These are phyloP conservation scores for Naganishia liquefaciens DNA, from an alignment of 1,284 basidiomycete species.

Conservation along the genomic window DNA sequence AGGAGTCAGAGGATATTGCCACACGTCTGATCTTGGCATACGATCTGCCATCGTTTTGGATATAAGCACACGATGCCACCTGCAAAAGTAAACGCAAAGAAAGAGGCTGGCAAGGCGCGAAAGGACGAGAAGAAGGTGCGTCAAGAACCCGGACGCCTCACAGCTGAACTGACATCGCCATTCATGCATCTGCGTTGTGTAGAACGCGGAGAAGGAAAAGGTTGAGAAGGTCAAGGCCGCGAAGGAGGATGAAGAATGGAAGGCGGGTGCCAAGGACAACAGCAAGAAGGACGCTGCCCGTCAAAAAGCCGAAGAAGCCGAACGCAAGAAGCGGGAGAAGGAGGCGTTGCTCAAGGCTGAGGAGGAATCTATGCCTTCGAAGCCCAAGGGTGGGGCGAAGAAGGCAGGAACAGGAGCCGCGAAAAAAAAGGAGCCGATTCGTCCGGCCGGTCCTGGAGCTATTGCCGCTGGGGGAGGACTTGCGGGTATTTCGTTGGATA, in stretches of 20 bases:
- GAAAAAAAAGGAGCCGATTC: constrained; percentile 51
- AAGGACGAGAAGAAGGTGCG: constrained; percentile 90
- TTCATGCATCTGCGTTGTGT: constrained; percentile 14
- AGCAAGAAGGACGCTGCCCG: constrained; percentile 67
- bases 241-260: constrained; percentile 77
- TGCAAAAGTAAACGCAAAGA: constrained; percentile 83
- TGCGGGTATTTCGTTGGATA: constrained; percentile 39
- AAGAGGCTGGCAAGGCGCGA: constrained; percentile 80
- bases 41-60: not conserved
- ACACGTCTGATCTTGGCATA: too few species aligned
- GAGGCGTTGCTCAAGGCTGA: constrained; percentile 69
- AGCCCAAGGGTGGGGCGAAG: constrained; percentile 60
- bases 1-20: too few species aligned
- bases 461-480: constrained; percentile 68
- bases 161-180: not conserved
- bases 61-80: constrained; percentile 65
- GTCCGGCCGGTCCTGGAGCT: constrained; percentile 73
- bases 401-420: constrained; percentile 43
- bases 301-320: constrained; percentile 51
- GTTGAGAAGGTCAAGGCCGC: constrained; percentile 44
- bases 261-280: constrained; percentile 59
- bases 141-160: constrained; percentile 62
- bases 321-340: constrained; percentile 58
- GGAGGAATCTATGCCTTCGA: constrained; percentile 67
- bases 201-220: constrained; percentile 61